Evolutionary conservation across 2,329 filamentous ascomycete species (phyloP).

Genomic region (Ophiostoma sp.): DNA sequence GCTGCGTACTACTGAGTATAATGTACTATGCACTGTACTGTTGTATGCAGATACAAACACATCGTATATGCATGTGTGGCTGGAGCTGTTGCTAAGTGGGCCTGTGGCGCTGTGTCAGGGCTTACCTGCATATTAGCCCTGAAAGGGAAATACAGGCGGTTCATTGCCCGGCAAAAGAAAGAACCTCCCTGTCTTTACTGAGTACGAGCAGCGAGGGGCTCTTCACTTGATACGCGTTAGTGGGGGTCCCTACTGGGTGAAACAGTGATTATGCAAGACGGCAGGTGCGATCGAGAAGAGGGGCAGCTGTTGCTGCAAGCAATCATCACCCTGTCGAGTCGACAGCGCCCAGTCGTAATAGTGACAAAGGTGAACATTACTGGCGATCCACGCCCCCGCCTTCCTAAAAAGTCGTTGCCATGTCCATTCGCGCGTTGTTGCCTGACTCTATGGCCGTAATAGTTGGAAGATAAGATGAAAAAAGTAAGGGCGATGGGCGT

Average conservation of each 20-base stretch:
- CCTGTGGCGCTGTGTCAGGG: slow-evolving; percentile 22
- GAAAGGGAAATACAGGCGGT: slow-evolving; percentile 16
- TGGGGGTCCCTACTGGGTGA: not conserved
- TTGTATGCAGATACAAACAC: not conserved
- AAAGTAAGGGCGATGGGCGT: not conserved
- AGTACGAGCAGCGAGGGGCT: not conserved
- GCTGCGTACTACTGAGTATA: too few species aligned
- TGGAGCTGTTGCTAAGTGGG: slow-evolving; percentile 18
- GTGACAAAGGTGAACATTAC: not conserved
- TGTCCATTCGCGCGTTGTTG: slow-evolving; percentile 15
- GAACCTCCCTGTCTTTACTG: slow-evolving; percentile 16
- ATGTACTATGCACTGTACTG: too few species aligned
- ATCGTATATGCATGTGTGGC: slow-evolving; percentile 10
- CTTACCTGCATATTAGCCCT: slow-evolving; percentile 24
- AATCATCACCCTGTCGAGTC: slow-evolving; percentile 9
- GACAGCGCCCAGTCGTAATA: not conserved
- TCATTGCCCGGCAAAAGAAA: slow-evolving; percentile 13
- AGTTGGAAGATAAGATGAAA: not conserved
- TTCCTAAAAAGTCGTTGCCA: slow-evolving; percentile 20
- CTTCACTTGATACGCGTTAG: not conserved
- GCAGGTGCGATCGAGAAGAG: slow-evolving; percentile 11
- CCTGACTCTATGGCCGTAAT: not conserved
- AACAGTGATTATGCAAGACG: slow-evolving; percentile 13
- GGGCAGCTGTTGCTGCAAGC: not conserved
- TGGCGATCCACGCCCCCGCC: slow-evolving; percentile 24